phyloP scores from a whole-genome alignment of 441 rosid genomes.

The Gossypium lobatum region DNA sequence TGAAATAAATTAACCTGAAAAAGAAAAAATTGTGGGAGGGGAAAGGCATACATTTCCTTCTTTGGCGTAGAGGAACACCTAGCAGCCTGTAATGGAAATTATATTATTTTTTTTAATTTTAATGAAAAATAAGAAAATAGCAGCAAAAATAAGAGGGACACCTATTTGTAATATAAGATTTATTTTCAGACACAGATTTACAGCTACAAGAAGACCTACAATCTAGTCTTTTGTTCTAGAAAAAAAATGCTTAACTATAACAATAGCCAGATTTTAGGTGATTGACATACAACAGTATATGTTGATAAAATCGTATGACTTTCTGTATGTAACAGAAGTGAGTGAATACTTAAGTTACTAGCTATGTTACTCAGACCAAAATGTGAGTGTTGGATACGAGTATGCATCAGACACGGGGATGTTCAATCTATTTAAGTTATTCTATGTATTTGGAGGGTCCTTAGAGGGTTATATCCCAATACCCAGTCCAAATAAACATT shows the following conservation, averaged over 20 bases:
- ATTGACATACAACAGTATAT: not conserved
- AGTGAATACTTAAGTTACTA: not conserved
- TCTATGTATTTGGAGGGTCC: not conserved
- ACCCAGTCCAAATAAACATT: not conserved
- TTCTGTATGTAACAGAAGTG: not conserved
- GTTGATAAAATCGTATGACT: not conserved
- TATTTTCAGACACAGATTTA: not conserved
- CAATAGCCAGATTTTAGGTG: not conserved
- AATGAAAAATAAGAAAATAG: not conserved
- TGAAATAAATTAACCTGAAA: not conserved
- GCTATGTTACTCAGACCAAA: not conserved
- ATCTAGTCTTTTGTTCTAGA: not conserved
- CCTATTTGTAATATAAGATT: not conserved
- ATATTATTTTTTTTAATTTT: not conserved
- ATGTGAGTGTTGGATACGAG: not conserved
- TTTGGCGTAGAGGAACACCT: slow-evolving; percentile 54
- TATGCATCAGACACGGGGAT: not conserved
- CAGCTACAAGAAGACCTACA: not conserved
- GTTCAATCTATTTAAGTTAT: not conserved
- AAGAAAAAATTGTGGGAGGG: not conserved
- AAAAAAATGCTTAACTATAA: not conserved
- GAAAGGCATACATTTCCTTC: slow-evolving; percentile 47
- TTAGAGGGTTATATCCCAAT: not conserved
- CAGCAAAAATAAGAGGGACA: not conserved
- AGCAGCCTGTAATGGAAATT: slow-evolving; percentile 54